Conservation (phyloP, 768 basidiomycete species). For the Dioszegia aurantiaca region DNA sequence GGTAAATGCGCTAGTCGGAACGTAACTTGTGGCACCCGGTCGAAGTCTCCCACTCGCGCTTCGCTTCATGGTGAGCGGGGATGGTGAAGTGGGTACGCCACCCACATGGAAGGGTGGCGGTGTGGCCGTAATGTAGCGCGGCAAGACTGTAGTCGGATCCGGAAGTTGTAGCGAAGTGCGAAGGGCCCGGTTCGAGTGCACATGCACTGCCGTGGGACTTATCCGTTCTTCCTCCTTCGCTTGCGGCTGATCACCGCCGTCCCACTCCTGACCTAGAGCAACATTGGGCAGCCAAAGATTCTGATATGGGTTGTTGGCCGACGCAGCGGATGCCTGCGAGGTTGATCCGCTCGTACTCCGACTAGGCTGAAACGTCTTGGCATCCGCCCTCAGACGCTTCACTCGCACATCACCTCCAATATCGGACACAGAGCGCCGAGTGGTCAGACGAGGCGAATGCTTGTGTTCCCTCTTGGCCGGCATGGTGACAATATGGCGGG, state of each 20-base stretch:
- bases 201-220: too few relatives aligned
- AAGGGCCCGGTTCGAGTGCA: too few relatives aligned
- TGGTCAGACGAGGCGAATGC: not conserved
- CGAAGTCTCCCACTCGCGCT: conserved; percentile 2
- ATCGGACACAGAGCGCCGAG: not conserved
- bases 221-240: too few relatives aligned
- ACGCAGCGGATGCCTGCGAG: not conserved
- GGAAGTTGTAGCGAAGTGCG: too few relatives aligned
- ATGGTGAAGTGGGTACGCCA: not conserved
- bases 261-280: too few relatives aligned
- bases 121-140: conserved; percentile 1
- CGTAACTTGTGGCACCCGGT: conserved; percentile 7
- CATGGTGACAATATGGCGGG: not conserved
- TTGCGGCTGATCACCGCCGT: too few relatives aligned
- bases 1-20: conserved; percentile 4
- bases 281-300: not conserved
- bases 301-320: not conserved
- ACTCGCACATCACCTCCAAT: not conserved
- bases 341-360: not conserved
- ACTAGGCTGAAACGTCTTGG: not conserved
- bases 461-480: too few relatives aligned
- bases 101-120: not conserved
- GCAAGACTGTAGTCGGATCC: too few relatives aligned
- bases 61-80: not conserved
- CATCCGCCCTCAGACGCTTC: not conserved